These are phyloP conservation scores for Pseudogymnoascus sp. DNA, from an alignment of 2,329 filamentous ascomycete species.

Conservation along the genomic window DNA sequence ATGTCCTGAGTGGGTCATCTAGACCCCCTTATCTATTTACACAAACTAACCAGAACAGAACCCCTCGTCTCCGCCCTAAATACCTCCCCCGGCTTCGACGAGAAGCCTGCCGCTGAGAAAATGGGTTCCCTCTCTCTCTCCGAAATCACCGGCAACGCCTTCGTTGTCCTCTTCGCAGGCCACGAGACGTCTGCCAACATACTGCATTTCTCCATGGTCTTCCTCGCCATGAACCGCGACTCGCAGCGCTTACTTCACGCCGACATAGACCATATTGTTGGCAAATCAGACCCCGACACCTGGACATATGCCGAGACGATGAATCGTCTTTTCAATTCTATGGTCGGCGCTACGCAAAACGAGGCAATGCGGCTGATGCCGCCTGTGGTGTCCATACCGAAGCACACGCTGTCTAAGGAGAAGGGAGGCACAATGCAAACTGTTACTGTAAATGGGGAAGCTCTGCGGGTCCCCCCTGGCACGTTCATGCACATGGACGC, in stretches of 20 bases:
- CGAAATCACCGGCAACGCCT: slow-evolving; percentile 28
- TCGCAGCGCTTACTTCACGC: slow-evolving; percentile 20
- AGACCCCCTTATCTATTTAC: background rate
- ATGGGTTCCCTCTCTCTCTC: background rate
- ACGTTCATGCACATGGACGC: slow-evolving; percentile 40
- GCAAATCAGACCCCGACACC: slow-evolving; percentile 11
- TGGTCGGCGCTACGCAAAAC: slow-evolving; percentile 32
- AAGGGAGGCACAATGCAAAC: slow-evolving; percentile 13
- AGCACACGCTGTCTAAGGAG: slow-evolving; percentile 29
- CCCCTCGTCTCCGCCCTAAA: slow-evolving; percentile 16
- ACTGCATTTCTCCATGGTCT: slow-evolving; percentile 25
- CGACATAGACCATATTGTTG: slow-evolving; percentile 26
- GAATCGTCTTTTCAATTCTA: slow-evolving; percentile 22
- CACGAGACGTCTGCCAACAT: slow-evolving; percentile 29
- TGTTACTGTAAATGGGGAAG: slow-evolving; percentile 16
- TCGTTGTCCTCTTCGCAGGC: slow-evolving; percentile 28
- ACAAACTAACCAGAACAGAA: slow-evolving; percentile 12
- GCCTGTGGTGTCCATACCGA: slow-evolving; percentile 48
- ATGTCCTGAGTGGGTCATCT: slow-evolving; percentile 18
- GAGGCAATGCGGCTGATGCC: slow-evolving; percentile 49
- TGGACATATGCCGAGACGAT: slow-evolving; percentile 22
- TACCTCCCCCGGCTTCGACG: slow-evolving; percentile 8
- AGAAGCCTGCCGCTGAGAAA: slow-evolving; percentile 18
- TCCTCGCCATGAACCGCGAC: slow-evolving; percentile 21
- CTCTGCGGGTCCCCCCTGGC: slow-evolving; percentile 19